Conservation (phyloP, 495 filamentous ascomycete genomes). For the Pseudevernia furfuracea region DNA sequence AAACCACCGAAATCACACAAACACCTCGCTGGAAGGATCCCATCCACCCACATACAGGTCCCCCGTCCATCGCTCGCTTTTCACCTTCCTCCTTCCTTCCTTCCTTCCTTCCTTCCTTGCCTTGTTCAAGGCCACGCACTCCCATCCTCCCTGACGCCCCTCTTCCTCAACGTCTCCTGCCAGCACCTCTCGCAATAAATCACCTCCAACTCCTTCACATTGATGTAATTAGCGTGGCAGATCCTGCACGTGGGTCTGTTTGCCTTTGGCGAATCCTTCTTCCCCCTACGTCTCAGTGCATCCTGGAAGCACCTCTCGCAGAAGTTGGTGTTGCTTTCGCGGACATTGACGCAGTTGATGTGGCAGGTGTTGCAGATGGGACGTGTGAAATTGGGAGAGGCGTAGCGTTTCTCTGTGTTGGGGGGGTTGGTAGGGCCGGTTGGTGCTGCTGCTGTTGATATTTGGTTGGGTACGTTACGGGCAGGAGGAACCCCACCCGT, state of each 20-base stretch:
- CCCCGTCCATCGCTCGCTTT: not conserved
- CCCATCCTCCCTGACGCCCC: not conserved
- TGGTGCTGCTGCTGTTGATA: not conserved
- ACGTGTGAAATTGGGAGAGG: not conserved
- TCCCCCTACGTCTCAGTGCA: not conserved
- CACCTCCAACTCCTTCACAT: not conserved
- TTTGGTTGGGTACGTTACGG: not conserved
- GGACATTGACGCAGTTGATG: not conserved
- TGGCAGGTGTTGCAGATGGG: not conserved
- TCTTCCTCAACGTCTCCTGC: not conserved
- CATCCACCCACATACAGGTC: not conserved
- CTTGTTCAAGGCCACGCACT: not conserved
- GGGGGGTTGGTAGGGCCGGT: not conserved
- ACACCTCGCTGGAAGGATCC: not conserved
- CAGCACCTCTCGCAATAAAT: not conserved
- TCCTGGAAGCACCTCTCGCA: not conserved
- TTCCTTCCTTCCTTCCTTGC: not conserved
- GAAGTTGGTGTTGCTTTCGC: not conserved
- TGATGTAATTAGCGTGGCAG: not conserved
- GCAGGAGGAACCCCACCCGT: not conserved
- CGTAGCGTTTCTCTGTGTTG: not conserved
- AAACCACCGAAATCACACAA: not conserved
- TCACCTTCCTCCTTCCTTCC: too few species aligned
- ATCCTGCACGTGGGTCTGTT: not conserved
- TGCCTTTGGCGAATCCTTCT: not conserved